Conservation (phyloP, 2,329 filamentous ascomycete species). For the Akanthomyces muscarius region DNA sequence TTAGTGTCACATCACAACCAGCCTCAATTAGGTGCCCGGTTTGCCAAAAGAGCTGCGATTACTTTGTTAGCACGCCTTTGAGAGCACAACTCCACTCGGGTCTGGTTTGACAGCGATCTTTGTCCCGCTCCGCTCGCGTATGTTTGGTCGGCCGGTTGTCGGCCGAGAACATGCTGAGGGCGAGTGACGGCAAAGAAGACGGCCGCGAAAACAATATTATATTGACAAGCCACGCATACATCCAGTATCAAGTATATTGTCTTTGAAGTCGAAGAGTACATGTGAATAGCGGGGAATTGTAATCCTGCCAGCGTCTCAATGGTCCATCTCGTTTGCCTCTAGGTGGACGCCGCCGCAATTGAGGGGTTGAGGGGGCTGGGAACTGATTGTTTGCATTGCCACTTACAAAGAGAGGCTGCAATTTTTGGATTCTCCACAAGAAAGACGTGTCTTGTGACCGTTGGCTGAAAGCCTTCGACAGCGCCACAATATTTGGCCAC, state of each 20-base stretch:
- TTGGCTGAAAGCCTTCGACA: background rate
- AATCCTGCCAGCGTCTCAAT: background rate
- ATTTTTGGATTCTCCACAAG: background rate
- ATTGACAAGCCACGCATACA: background rate
- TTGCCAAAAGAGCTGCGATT: background rate
- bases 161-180: background rate
- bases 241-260: background rate
- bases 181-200: slow-evolving; percentile 2
- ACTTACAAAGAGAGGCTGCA: background rate
- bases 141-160: background rate
- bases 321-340: slow-evolving; percentile 1
- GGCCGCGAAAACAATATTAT: background rate
- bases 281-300: background rate
- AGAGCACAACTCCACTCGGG: background rate
- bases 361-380: background rate
- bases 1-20: background rate
- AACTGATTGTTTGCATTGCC: background rate
- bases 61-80: background rate
- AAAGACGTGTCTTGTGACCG: background rate
- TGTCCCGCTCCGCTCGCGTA: background rate
- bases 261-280: background rate
- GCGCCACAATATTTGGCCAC: background rate
- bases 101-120: background rate
- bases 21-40: background rate
- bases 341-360: background rate